Percentiles rank a stretch among this genome's conserved stretches.
These are phyloP conservation scores for Phytomonas sp. DNA, from an alignment of 208 protist species.

Conservation along the genomic window DNA sequence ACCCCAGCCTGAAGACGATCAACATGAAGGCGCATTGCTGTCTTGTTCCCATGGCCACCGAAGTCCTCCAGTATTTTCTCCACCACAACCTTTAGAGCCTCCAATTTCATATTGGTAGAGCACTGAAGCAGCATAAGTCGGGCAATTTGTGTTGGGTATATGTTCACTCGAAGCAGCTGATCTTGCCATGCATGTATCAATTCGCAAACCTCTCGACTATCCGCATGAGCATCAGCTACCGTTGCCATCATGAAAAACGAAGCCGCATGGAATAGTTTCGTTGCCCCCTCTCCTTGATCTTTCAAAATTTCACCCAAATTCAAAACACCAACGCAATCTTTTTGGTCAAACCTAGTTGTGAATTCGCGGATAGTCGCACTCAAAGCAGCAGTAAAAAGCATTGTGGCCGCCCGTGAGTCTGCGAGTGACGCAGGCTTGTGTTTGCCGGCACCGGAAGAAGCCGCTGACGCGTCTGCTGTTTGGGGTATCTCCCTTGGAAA, in stretches of 20 bases:
- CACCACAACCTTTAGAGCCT: background rate
- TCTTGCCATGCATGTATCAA: background rate
- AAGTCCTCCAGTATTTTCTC: background rate
- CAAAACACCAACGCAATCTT: background rate
- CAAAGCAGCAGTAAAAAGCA: background rate
- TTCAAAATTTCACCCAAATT: background rate
- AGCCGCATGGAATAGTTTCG: background rate
- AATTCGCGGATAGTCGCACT: background rate
- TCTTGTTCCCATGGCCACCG: background rate
- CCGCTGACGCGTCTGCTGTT: background rate
- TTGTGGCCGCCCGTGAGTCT: background rate
- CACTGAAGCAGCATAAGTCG: slow-evolving; percentile 16
- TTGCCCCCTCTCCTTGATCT: background rate
- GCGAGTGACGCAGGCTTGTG: background rate
- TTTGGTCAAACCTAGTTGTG: background rate
- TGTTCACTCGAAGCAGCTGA: background rate
- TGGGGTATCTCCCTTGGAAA: background rate
- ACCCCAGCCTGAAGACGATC: slow-evolving; percentile 29
- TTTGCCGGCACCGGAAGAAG: background rate
- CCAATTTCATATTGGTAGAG: slow-evolving; percentile 8
- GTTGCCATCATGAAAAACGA: background rate
- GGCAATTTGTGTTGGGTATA: background rate
- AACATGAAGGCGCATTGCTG: background rate
- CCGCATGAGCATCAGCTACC: background rate
- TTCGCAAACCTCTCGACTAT: background rate